A percentile compares a stretch with the other conserved stretches of the same genome.
These are phyloP conservation scores for Nakazawaea populi DNA, from an alignment of 805 yeast species.

Conservation along the genomic window DNA sequence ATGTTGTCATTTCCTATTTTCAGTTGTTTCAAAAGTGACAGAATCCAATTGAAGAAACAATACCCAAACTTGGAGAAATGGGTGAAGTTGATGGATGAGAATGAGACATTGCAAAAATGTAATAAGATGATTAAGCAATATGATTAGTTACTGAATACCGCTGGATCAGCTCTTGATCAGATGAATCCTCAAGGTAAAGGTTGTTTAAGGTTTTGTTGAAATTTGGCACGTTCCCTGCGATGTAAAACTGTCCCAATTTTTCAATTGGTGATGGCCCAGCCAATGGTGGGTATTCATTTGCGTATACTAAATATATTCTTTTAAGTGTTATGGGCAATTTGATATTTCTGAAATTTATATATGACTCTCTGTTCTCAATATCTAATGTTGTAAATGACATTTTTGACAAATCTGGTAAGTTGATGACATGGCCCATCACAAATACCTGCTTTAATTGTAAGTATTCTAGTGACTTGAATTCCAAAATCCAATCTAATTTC, in stretches of 20 bases:
- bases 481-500: not conserved
- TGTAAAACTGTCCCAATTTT: not conserved
- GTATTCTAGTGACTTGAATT: not conserved
- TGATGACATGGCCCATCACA: not conserved
- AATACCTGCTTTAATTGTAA: not conserved
- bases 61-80: constrained; percentile 8
- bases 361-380: not conserved
- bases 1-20: constrained; percentile 41
- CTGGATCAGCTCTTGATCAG: not conserved
- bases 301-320: not conserved
- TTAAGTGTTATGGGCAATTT: not conserved
- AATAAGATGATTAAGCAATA: not conserved
- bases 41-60: not conserved
- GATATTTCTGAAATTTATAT: not conserved
- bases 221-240: not conserved
- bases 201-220: not conserved
- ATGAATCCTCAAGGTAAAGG: not conserved
- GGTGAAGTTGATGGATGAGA: not conserved
- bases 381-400: not conserved
- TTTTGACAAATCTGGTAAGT: not conserved
- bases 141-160: not conserved
- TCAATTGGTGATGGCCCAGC: no score
- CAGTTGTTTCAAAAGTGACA: not conserved
- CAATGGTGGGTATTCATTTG: no score
- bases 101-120: not conserved